These are phyloP conservation scores for Gardenia jasminoides DNA, from an alignment of 257 asterid species.

Conservation along the genomic window DNA sequence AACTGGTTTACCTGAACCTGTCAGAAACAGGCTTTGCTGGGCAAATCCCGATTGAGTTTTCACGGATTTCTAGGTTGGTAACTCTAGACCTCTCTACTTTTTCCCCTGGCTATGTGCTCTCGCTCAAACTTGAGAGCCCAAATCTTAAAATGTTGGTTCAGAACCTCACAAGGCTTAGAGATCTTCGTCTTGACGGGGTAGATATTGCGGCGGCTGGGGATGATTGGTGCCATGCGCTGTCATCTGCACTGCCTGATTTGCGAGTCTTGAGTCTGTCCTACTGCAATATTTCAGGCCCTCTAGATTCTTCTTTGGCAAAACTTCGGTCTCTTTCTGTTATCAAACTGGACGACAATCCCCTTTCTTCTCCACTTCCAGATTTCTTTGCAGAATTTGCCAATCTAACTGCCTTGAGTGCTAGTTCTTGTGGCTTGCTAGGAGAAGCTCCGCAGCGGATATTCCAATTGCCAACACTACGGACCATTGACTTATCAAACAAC, in stretches of 20 bases:
- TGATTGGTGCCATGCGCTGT: constrained; percentile 22
- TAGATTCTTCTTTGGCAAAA: constrained; percentile 6
- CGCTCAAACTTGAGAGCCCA: constrained; percentile 9
- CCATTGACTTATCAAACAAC: constrained; percentile 24
- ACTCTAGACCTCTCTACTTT: constrained; percentile 16
- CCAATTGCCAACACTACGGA: constrained; percentile 27
- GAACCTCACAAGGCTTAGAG: constrained; percentile 7
- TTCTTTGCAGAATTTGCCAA: constrained; percentile 20
- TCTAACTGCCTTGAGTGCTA: constrained; percentile 10
- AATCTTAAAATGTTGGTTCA: constrained; percentile 5
- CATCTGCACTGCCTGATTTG: constrained; percentile 20
- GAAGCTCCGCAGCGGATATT: constrained; percentile 29
- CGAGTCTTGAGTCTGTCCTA: not conserved
- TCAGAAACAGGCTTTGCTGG: constrained; percentile 30
- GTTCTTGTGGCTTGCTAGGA: constrained; percentile 12
- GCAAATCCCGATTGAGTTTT: not conserved
- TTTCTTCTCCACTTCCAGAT: constrained; percentile 13
- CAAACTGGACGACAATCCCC: constrained; percentile 1
- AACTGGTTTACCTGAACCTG: constrained; percentile 46
- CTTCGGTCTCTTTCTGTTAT: constrained; percentile 19
- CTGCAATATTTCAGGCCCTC: constrained; percentile 21
- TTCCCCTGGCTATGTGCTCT: not conserved
- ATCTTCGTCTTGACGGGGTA: constrained; percentile 21
- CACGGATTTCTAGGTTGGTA: constrained; percentile 2
- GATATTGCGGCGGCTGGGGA: constrained; percentile 15